Evolutionary conservation across 2,329 filamentous ascomycete species (phyloP), one percentile per base, ranked within the genome.

Genomic region (Neonectria hederae): DNA sequence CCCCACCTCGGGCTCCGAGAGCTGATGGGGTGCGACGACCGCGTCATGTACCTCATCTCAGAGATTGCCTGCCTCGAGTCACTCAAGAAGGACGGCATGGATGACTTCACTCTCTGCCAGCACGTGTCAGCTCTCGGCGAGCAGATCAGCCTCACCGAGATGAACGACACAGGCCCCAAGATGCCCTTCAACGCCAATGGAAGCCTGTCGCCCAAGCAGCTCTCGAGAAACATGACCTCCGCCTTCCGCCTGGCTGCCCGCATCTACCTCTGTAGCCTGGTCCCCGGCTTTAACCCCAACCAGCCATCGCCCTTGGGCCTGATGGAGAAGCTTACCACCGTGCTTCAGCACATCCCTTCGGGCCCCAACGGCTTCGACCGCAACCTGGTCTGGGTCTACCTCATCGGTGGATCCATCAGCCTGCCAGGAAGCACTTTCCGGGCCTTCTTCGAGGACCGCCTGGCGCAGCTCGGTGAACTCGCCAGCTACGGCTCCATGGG

Each of bases 11-110:
- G 96, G 11, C 86, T 99, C 40, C 90, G 91, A 57, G 94, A 97
- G 82, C 87, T 98, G 55, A 98, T 98, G 94, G 96, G 96, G 71
- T 98, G 96, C 79, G 95, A 98, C 69, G 96, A 99, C 80, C 89
- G 90, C 22, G 92, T 98, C 80, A 97, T 99, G 94, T 98, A 97
- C 79, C 85, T 98, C 73, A 97, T 99, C 77, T 97, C 94, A 2
- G 96, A 99, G 81, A 97, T 98, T 73, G 93, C 95, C 59, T 98
- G 96, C 79, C 89, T 99, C 57, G 96, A 98, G 78, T 92, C 92
- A 4, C 87, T 97, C 68, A 97, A 96, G 84, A 82, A 84, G 42
- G 89, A 92, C 65, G 92, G 92, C 72, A 93, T 96, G 82, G 92
- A 97, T 71, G 90, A 96, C 75, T 90, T 96, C 69, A 88, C 89